Percentiles rank a stretch among this genome's conserved stretches.
phyloP scores from a whole-genome alignment of 1,284 basidiomycete genomes.

The Anthracocystis setariae region DNA sequence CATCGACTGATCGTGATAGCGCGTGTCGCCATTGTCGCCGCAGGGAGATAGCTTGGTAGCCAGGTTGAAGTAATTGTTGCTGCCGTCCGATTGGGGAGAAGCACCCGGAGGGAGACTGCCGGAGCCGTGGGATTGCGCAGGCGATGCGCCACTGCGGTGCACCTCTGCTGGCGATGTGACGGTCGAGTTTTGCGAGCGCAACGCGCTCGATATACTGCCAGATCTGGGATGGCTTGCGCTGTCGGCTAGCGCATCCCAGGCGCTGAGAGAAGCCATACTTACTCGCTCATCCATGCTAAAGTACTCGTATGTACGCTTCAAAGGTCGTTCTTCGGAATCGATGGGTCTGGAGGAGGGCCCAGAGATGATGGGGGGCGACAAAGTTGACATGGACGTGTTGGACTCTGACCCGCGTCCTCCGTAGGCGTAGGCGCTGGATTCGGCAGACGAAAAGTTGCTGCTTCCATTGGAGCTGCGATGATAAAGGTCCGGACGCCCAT shows the following conservation, averaged over 20 bases:
- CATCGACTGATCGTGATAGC: conserved; percentile 50
- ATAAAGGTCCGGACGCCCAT: conserved; percentile 26
- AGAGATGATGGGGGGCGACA: conserved; percentile 26
- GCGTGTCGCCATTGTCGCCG: conserved; percentile 37
- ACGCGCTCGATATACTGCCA: conserved; percentile 35
- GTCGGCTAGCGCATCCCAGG: conserved; percentile 44
- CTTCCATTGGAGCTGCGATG: conserved; percentile 34
- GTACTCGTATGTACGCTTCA: conserved; percentile 26
- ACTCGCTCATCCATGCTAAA: conserved; percentile 17
- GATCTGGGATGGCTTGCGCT: conserved; percentile 37
- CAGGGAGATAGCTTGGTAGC: conserved; percentile 30
- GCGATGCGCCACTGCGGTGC: conserved; percentile 32
- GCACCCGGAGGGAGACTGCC: conserved; percentile 19
- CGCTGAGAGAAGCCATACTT: conserved; percentile 34
- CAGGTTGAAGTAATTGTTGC: conserved; percentile 30
- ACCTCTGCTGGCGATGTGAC: conserved; percentile 40
- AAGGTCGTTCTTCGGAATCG: conserved; percentile 26
- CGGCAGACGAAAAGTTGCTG: conserved; percentile 24
- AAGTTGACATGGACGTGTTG: conserved; percentile 22
- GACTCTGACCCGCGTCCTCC: conserved; percentile 17
- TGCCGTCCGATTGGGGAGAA: conserved; percentile 34
- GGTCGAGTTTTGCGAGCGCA: conserved; percentile 38
- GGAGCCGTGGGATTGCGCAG: conserved; percentile 41
- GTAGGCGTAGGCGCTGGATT: conserved; percentile 21
- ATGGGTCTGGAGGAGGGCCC: conserved; percentile 25